Evolutionary conservation across 148 eudicot species (phyloP).

Genomic region (Heliamphora exappendiculata): DNA sequence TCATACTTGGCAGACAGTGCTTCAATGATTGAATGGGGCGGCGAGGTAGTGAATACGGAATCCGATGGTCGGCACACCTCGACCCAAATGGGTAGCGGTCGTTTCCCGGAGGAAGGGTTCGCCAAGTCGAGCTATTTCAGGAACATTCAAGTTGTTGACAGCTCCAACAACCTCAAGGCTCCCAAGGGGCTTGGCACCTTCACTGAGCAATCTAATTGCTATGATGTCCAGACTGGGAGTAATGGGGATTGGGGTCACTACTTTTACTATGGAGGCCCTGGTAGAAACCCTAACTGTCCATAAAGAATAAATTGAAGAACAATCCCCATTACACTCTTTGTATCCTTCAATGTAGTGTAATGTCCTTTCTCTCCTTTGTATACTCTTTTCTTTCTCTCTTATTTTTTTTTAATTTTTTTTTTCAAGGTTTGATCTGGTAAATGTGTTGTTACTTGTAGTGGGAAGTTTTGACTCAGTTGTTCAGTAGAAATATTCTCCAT

Average conservation of each 20-base stretch:
- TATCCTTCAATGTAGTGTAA: slow-evolving; percentile 23
- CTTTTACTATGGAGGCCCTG: slow-evolving; percentile 96
- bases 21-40: slow-evolving; percentile 98
- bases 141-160: slow-evolving; percentile 84
- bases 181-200: slow-evolving; percentile 86
- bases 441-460: slow-evolving; percentile 21
- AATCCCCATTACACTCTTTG: neutral
- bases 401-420: neutral
- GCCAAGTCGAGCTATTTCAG: slow-evolving; percentile 92
- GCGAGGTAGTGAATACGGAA: slow-evolving; percentile 84
- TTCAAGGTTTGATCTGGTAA: slow-evolving; percentile 10
- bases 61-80: slow-evolving; percentile 85
- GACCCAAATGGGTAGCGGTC: slow-evolving; percentile 96
- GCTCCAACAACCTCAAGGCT: slow-evolving; percentile 82
- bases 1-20: slow-evolving; percentile 93
- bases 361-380: slow-evolving; percentile 5
- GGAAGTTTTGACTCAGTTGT: slow-evolving; percentile 29
- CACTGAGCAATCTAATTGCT: slow-evolving; percentile 89
- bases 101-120: slow-evolving; percentile 91
- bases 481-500: slow-evolving; percentile 13
- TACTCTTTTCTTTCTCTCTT: slow-evolving; percentile 9
- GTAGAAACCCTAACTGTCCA: slow-evolving; percentile 68
- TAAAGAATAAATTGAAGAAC: slow-evolving; percentile 20
- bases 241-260: slow-evolving; percentile 89
- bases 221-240: slow-evolving; percentile 79